Evolutionary conservation across 768 basidiomycete species (phyloP), one percentile per base, ranked within the genome.

Genomic region (Pulveroboletus sp.): DNA sequence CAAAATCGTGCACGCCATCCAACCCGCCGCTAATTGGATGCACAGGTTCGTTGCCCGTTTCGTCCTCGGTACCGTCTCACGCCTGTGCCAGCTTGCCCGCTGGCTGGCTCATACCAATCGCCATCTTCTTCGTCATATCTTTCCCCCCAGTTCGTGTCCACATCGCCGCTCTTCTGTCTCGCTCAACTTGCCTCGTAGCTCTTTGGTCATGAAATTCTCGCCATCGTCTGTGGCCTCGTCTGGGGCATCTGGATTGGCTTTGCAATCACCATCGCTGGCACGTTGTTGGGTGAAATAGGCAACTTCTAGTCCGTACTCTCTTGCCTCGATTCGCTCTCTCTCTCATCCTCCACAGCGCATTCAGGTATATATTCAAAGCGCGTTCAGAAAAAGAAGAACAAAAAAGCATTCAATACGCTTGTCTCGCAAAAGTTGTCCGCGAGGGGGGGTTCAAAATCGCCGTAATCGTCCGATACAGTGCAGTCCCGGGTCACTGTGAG

Each of bases 131-230:
- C 62, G 75, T 94, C 52, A 79, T 94, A 24, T 91, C 90, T 0
- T 92, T 94, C 63, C 91, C 91, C 49, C 91, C 91, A 0, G 82
- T 86, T 56, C 45, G 75, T 67, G 4, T 4, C 25, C 35, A 42
- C 35, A 20, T 37, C 47, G 37, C 51, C 24, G 6, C 37, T 20
- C 7, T 39, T 13, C 14, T 32, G 10, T 24, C 9, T 14, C 11
- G 37, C 40, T 57, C 38, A 67, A 25, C 37, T 13, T 8, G 31
- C 31, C 47, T 5, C 53, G 3, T 57, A 89, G 79, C 79, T 95
- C 16, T 94, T 94, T 59, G 94, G 94, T 6, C 93, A 95, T 53
- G 94, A 95, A 75, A 88, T 95, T 47, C 75, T 95, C 34, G 89
- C 90, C 20, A 78, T 94, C 31, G 73, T 95, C 7, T 92, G 90